Evolutionary conservation across 805 yeast genomes (phyloP), one percentile per base, ranked within the genome.

Genomic region (Kazachstania kunashirensis): DNA sequence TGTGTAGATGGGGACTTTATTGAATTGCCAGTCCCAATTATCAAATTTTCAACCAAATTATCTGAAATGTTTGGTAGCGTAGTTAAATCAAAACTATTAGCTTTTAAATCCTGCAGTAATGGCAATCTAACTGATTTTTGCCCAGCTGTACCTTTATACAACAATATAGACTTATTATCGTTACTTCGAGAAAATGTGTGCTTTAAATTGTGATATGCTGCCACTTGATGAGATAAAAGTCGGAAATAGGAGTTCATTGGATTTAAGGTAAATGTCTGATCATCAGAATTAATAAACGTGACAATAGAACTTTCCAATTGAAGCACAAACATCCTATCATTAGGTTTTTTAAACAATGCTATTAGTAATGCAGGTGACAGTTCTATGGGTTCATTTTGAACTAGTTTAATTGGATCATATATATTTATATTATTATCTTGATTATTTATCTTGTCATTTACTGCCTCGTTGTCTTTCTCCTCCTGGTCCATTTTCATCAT

Each of bases 231-330:
- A 0, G 80, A 68, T 37, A 82, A 57, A 31, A 82, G 61, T 45
- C 89, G 61, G 45, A 74, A 76, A 53, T 77, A 81, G 2, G 85
- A 77, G 53, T 81, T 81, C 68, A 75, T 69, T 6, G 81, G 72
- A 27, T 63, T 64, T 50, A 73, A 50, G 43, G 45, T 69, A 55
- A 51, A 66, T 44, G 56, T 65, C 47, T 50, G 64, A 36, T 46
- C 67, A 48, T 46, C 62, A 33, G 65, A 59, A 6, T 61, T 47
- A 25, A 73, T 63, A 46, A 77, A 74, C 17, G 59, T 62, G 11
- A 67, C 42, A 19, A 77, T 53, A 37, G 68, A 67, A 17, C 60
- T 52, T 43, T 77, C 84, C 37, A 75, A 50, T 11, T 65, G 58
- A 6, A 72, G 49, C 10, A 77, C 60, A 49, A 75, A 75, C 34